Base-by-base conservation (phyloP, 1,284 basidiomycete species). In the Cryptococcus depauperatus region DNA sequence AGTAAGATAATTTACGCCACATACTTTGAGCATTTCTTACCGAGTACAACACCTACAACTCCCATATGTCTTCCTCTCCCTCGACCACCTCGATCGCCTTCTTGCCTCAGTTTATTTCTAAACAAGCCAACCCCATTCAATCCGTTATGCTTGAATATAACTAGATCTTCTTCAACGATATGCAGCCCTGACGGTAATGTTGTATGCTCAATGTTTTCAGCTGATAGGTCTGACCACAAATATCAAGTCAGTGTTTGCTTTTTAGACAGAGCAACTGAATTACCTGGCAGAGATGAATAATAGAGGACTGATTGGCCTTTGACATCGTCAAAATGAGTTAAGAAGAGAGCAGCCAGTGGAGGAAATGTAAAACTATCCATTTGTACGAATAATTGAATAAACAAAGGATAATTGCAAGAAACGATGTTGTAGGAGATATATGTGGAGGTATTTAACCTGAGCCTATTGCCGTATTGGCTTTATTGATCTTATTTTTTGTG, bases 241-340 rank as follows among this genome's bases (percentile, higher is more conserved):
- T n/a, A n/a, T n/a, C n/a, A n/a, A n/a, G n/a, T n/a, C n/a, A n/a
- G n/a, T n/a, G n/a, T n/a, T n/a, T n/a, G n/a, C n/a, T n/a, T n/a
- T n/a, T n/a, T n/a, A n/a, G n/a, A n/a, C n/a, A n/a, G n/a, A n/a
- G n/a, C n/a, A n/a, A n/a, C n/a, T n/a, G n/a, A 44, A 58, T 45
- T 37, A 64, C 62, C 56, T 2, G 55, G 48, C 5, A 52, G 16
- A 2, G 62, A 61, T 9, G 35, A 44, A 48, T 63, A 69, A 52
- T 58, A 67, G 0, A 56, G 35, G 3, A 60, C 56, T 5, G 58
- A 57, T 40, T 69, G 66, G 4, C 66, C 66, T 37, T 61, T 65
- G 46, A 62, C 59, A 44, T 69, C 66, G 51, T 69, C 59, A 37
- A 69, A 69, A 41, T 69, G 59, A 4, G 65, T 63, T 19, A 69